Conservation (phyloP, 345 rosid genomes). For the Hypericum androsaemum region DNA sequence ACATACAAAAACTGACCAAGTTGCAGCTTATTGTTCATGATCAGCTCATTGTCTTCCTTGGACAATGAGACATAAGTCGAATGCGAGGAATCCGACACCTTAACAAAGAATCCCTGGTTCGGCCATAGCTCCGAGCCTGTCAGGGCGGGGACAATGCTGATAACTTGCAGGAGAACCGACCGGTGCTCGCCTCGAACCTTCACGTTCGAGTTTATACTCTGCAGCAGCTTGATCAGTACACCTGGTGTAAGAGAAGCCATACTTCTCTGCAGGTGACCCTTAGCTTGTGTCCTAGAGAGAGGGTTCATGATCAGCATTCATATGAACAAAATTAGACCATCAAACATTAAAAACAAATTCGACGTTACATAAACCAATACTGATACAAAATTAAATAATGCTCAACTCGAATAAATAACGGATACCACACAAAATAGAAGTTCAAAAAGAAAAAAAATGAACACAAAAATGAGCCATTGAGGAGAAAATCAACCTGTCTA, state of each 20-base stretch:
- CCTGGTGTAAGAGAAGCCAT: conserved; percentile 87
- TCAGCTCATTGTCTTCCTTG: conserved; percentile 72
- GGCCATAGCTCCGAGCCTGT: conserved; percentile 90
- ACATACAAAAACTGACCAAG: conserved; percentile 88
- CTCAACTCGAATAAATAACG: no score
- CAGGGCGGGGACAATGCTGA: conserved; percentile 86
- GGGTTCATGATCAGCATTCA: neutral
- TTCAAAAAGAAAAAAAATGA: no score
- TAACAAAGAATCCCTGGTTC: conserved; percentile 82
- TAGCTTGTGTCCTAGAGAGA: neutral
- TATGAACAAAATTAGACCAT: no score
- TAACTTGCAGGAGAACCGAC: conserved; percentile 77
- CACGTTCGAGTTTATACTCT: conserved; percentile 54
- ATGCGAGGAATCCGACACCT: conserved; percentile 88
- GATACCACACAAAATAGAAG: no score
- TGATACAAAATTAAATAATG: no score
- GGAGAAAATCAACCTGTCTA: no score
- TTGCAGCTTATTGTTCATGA: conserved; percentile 69
- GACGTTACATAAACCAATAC: no score
- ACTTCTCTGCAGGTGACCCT: neutral
- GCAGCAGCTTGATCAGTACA: conserved; percentile 75
- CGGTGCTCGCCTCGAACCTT: conserved; percentile 72
- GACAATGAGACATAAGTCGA: conserved; percentile 69
- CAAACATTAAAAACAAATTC: no score
- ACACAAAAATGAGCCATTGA: no score